Base-by-base conservation (phyloP, 2,329 filamentous ascomycete species). In the Trichophyton equinum region DNA sequence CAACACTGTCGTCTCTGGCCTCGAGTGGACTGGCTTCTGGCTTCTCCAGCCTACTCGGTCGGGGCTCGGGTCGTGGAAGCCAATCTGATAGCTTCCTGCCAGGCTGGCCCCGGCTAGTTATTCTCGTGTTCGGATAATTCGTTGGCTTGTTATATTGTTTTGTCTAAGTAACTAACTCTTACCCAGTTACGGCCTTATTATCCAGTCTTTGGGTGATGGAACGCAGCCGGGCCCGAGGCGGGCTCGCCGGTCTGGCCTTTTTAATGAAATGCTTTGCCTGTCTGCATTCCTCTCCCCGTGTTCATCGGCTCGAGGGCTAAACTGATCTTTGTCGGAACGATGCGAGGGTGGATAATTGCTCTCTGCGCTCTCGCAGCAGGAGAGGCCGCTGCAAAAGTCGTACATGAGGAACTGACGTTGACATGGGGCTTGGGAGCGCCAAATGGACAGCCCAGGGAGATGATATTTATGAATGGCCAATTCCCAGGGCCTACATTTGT, bases 401-500 rank as follows among this genome's bases (percentile, higher is more conserved):
- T 18, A n/a, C 40, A 7, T 4, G n/a, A 44, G n/a, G 40, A 44
- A 18, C n/a, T 44, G 40, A 44, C 40, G 18, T 44, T 44, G 40
- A 59, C 62, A 25, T 61, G 62, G 47, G 56, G 53, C 15, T 62
- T 59, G n/a, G 42, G 64, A n/a, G 62, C 66, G 13, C 67, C 67
- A 13, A 64, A 68, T 63, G 67, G 67, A 6, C 53, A 65, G 11
- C 36, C 57, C 4, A 58, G 65, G n/a, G 58, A 64, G 53, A 61
- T 58, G 13, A 66, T 67, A 36, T 51, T 64, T 13, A 62, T 60
- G 15, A 67, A 67, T 49, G 61, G 60, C 13, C 53, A 62, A 22
- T 64, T 65, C 46, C 65, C 65, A 5, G 65, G 65, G 3, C 65
- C 65, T 13, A 33, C 56, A 51, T 57, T 68, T 47, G 65, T 67